Base-by-base conservation (phyloP, 768 basidiomycete genomes). In the Leccinum imitatum region DNA sequence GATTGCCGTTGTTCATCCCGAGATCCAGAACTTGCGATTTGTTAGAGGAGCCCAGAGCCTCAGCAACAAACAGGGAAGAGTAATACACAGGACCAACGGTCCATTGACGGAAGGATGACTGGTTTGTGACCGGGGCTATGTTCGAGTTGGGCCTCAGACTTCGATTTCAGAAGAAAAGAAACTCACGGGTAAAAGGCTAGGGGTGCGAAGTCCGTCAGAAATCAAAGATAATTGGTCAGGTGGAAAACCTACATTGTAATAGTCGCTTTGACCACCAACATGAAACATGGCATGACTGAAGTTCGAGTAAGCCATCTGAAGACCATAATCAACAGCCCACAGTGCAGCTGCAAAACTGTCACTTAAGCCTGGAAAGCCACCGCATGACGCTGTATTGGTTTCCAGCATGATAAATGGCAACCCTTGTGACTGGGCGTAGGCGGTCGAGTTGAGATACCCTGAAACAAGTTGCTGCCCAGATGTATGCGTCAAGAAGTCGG, bases 11-110 rank as follows among this genome's bases (percentile, higher is more conserved):
- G 65, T 82, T 84, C 51, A 80, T 78, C 19, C 70, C 69, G 31
- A 90, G 77, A 71, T 93, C 91, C 30, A 89, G 73, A 30, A 93
- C 79, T 60, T 83, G 88, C 1, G 88, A 84, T 2, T 71, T 75
- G 71, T 86, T 86, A 46, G 82, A 81, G 48, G 79, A 77, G 17
- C 89, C 90, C 31, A 93, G 77, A 3, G 81, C 79, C 70, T 93
- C 92, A 1, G 90, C 82, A 46, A 89, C 77, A 62, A 87, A 79
- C 30, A 95, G 74, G 1, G 86, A 80, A 1, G 91, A 80, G 72
- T 93, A 93, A 76, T 89, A 91, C 50, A 87, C 74, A 0, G 87
- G 82, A 3, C 89, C 89, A 46, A 89, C 79, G 1, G 88, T 88
- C 90, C 90, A 93, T 71, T 87, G 76, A 59, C 81, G 81, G 71